Evolutionary conservation across 2,329 filamentous ascomycete species (phyloP), one percentile per base, ranked within the genome.

Genomic region (Teratosphaeria gauchensis): DNA sequence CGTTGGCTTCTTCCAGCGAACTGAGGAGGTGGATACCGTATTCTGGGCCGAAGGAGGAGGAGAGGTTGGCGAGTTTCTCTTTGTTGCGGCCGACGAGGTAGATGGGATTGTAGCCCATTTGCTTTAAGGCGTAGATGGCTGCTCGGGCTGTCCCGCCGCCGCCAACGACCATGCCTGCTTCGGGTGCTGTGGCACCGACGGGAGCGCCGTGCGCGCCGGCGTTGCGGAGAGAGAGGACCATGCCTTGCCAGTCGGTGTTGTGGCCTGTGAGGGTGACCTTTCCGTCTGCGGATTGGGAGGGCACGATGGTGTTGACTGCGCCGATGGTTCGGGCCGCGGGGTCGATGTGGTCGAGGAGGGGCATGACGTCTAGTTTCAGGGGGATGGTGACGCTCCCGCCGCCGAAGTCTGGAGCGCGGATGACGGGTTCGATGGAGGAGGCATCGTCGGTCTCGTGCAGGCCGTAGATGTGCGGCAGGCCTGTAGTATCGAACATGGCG

Each of bases 211-310:
- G 75, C 46, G 88, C 78, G 7, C 89, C 89, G 1, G 84, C 85
- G 51, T 83, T 83, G 59, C 82, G 84, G 21, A 99, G 82, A 3
- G 89, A 86, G 65, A 88, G 84, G 2, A 88, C 84, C 85, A 99
- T 99, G 62, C 94, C 94, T 68, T 85, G 82, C 88, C 91, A 99
- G 76, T 99, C 94, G 12, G 94, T 99, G 74, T 99, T 99, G 71
- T 92, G 89, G 51, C 94, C 94, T 16, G 89, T 73, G 2, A 97
- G 82, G 31, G 66, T 60, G 65, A 65, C 74, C 64, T 54, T 74
- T 2, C 72, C 76, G 7, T 65, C 68, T 19, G 51, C 38, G 7
- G 75, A 71, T 30, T 70, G 69, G 14, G 64, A 64, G 0, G 88
- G 86, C 31, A 96, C 84, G 68, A 99, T 87, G 19, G 94, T 99